Evolutionary conservation across 306 rosid genomes (phyloP), one percentile per base, ranked within the genome.

Genomic region (Clitoria ternatea): DNA sequence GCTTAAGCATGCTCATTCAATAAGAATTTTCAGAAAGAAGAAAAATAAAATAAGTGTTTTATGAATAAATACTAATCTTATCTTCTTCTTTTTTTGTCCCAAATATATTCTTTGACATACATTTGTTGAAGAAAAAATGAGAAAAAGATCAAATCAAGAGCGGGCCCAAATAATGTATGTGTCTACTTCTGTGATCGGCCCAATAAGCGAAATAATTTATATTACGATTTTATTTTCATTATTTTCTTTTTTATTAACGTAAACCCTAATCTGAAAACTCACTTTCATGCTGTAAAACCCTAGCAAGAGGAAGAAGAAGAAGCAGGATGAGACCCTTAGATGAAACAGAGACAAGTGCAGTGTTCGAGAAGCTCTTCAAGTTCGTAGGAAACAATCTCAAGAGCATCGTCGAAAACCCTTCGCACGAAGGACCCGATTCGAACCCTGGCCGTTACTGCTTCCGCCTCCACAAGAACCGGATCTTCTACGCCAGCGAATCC

Each of bases 361-460:
- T 90, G 39, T 90, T 94, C 32, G 96, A 90, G 76, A 90, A 94
- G 83, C 82, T 94, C 2, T 89, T 82, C 88, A 94, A 94, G 75
- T 94, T 94, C 74, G 88, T 88, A 0, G 92, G 95, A 3, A 94
- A 91, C 88, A 91, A 94, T 26, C 91, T 94, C 14, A 91, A 89
- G 85, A 94, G 85, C 80, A 86, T 91, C 7, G 85, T 94, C 0
- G 97, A 94, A 45, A 89, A 91, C 11, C 97, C 97, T 7, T 87
- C 96, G 3, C 92, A 89, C 64, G 98, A 94, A 77, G 97, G 98
- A 24, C 90, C 98, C 0, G 96, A 83, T 22, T 27, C 81, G 0
- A 76, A 71, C 22, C 87, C 95, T 6, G 92, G 98, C 0, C 87
- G 96, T 49, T 91, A 91, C 79, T 94, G 99, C 80, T 89, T 89